Conservation (phyloP, 371 early-diverging fungal genomes). For the Massospora cicadina region DNA sequence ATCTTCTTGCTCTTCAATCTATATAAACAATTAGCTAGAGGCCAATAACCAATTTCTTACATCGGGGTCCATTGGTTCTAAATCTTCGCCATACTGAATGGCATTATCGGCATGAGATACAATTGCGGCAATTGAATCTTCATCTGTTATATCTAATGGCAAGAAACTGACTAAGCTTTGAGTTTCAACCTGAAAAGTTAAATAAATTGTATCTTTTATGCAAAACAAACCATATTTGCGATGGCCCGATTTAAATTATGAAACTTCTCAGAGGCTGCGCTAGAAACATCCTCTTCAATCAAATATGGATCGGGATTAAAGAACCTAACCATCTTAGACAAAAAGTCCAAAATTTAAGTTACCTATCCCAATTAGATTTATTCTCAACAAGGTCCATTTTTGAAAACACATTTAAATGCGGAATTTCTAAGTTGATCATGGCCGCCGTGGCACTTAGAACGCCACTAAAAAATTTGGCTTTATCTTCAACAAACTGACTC, state of each 20-base stretch:
- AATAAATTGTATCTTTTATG: neutral
- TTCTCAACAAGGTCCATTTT: conserved; percentile 87
- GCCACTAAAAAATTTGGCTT: conserved; percentile 88
- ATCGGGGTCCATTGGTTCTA: conserved; percentile 63
- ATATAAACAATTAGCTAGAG: neutral
- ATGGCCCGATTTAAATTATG: conserved; percentile 75
- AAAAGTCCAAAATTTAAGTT: neutral
- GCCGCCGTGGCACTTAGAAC: conserved; percentile 80
- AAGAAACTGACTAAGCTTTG: conserved; percentile 91
- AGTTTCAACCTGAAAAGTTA: conserved; percentile 54
- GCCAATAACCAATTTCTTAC: conserved; percentile 9
- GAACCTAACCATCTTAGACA: conserved; percentile 25
- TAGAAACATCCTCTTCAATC: conserved; percentile 57
- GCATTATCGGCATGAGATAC: conserved; percentile 84
- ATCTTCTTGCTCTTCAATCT: neutral
- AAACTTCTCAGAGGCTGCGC: conserved; percentile 46
- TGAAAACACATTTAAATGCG: conserved; percentile 92
- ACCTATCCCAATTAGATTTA: conserved; percentile 35
- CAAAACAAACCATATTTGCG: conserved; percentile 46
- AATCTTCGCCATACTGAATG: conserved; percentile 93
- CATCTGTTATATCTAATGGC: conserved; percentile 85
- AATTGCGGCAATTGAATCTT: conserved; percentile 76
- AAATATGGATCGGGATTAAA: conserved; percentile 76
- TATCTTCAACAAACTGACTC: conserved; percentile 84
- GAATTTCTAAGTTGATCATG: conserved; percentile 92